Percentiles rank a stretch among this genome's conserved stretches.
Evolutionary conservation across 2,329 filamentous ascomycete genomes (phyloP).

Genomic region (Cercospora janseana): DNA sequence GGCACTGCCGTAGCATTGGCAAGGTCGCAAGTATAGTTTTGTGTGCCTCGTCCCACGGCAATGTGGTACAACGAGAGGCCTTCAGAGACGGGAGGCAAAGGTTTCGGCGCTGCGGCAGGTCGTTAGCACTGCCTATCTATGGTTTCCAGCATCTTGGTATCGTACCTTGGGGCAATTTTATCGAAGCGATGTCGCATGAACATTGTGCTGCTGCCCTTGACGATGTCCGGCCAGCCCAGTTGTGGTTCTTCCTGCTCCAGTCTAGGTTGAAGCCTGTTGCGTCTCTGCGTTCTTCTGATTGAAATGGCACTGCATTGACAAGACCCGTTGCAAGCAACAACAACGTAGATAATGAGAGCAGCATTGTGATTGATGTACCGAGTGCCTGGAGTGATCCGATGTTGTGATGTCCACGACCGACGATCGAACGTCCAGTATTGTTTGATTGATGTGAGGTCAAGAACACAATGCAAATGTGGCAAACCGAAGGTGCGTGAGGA

Average conservation of each 20-base stretch:
- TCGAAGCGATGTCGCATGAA: constrained; percentile 20
- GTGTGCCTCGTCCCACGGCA: constrained; percentile 79
- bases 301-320: constrained; percentile 25
- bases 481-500: constrained; percentile 7
- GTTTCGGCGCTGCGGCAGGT: constrained; percentile 33
- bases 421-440: not conserved
- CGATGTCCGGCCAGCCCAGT: constrained; percentile 15
- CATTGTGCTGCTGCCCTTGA: constrained; percentile 13
- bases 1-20: constrained; percentile 60
- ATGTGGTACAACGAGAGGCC: constrained; percentile 71
- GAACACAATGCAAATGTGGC: constrained; percentile 15
- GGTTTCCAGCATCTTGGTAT: not conserved
- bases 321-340: constrained; percentile 24
- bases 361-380: constrained; percentile 22
- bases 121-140: not conserved
- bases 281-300: constrained; percentile 23
- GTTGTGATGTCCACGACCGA: too few relatives aligned
- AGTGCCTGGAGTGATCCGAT: too few relatives aligned
- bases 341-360: constrained; percentile 27
- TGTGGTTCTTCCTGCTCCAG: constrained; percentile 20
- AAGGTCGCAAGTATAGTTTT: constrained; percentile 84
- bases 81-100: constrained; percentile 59
- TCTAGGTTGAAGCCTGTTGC: constrained; percentile 15
- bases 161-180: constrained; percentile 26
- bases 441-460: constrained; percentile 5